Conservation (phyloP, 2,329 filamentous ascomycete genomes). For the Huntiella omanensis region DNA sequence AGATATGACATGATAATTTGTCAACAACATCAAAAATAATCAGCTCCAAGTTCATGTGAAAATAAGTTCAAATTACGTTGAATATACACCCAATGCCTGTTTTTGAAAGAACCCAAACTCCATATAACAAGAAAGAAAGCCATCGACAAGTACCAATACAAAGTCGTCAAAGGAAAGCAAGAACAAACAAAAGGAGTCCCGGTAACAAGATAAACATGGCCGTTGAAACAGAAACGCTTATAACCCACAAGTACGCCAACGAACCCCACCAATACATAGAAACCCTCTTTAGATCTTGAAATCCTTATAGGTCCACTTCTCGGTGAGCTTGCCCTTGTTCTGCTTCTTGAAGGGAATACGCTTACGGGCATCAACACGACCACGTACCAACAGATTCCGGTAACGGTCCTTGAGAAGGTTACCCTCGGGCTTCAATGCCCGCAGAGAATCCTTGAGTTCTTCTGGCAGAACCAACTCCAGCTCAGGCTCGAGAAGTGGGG, state of each 20-base stretch:
- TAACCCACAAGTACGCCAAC: slow-evolving; percentile 5
- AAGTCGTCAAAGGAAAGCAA: slow-evolving; percentile 2
- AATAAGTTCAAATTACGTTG: background rate
- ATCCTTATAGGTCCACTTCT: slow-evolving; percentile 98
- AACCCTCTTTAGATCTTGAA: slow-evolving; percentile 28
- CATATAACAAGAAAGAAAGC: slow-evolving; percentile 4
- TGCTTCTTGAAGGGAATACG: slow-evolving; percentile 67
- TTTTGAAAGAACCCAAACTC: slow-evolving; percentile 10
- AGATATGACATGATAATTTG: too few species aligned
- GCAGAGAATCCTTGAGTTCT: slow-evolving; percentile 63
- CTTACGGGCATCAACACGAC: slow-evolving; percentile 71
- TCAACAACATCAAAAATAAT: too few species aligned
- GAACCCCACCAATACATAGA: background rate
- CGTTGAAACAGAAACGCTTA: slow-evolving; percentile 1
- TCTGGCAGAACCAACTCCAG: slow-evolving; percentile 68
- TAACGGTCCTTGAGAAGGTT: slow-evolving; percentile 86
- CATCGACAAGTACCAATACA: slow-evolving; percentile 2
- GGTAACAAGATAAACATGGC: too few species aligned
- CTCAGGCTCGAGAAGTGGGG: slow-evolving; percentile 48
- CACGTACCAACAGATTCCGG: slow-evolving; percentile 69
- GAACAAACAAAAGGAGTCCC: background rate
- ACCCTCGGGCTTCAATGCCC: slow-evolving; percentile 82
- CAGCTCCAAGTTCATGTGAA: too few species aligned
- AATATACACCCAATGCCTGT: slow-evolving; percentile 7
- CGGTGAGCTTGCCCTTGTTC: slow-evolving; percentile 60